A percentile compares a stretch with the other conserved stretches of the same genome.
These are phyloP conservation scores for Solanum sejunctum DNA, from an alignment of 257 asterid genomes.

Conservation along the genomic window DNA sequence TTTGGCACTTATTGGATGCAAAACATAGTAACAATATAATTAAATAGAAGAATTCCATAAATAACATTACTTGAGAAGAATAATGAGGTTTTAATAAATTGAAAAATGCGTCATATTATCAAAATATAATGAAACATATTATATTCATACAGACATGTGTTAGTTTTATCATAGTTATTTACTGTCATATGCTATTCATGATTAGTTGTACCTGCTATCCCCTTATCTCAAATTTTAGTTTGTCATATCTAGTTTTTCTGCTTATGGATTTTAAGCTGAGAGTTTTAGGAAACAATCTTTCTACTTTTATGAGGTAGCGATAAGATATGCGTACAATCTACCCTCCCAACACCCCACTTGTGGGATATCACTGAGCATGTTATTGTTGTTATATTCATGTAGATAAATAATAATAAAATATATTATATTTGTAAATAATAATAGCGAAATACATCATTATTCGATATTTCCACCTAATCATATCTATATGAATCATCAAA, in stretches of 20 bases:
- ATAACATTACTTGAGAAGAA: not conserved
- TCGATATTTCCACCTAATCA: not conserved
- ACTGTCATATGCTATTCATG: no score
- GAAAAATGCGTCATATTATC: fast-evolving
- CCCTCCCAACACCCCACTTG: no score
- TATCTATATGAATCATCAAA: not conserved
- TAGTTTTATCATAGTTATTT: no score
- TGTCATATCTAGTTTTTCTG: no score
- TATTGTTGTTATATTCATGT: fast-evolving
- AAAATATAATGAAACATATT: not conserved
- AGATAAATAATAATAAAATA: not conserved
- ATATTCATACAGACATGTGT: no score
- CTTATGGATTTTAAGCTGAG: no score
- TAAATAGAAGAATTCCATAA: not conserved
- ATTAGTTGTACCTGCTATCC: no score
- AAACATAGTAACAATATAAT: not conserved
- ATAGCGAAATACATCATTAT: fast-evolving
- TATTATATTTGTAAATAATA: not conserved
- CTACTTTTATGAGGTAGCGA: no score
- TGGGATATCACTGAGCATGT: no score
- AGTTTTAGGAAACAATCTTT: no score
- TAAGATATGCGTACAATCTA: no score
- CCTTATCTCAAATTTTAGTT: no score
- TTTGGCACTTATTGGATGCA: not conserved
- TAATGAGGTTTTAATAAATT: not conserved